Evolutionary conservation across 805 yeast genomes (phyloP), one percentile per base, ranked within the genome.

Genomic region (Saturnispora serradocipensis): DNA sequence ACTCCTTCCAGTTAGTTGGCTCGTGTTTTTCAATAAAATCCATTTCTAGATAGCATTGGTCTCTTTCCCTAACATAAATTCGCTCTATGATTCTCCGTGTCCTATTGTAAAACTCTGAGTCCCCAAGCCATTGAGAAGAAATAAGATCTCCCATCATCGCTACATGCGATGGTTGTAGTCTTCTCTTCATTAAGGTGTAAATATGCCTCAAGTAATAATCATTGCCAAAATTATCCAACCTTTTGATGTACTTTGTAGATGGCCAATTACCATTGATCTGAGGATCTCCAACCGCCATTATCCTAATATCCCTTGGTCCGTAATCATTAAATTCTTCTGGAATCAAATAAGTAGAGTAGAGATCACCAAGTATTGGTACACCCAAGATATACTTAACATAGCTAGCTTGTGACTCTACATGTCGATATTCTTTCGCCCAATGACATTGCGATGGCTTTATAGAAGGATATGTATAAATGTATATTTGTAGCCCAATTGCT

Each of bases 281-380:
- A 0, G 99, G 99, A 62, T 93, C 99, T 6, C 98, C 99, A 66
- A 89, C 83, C 5, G 96, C 85, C 56, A 90, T 66, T 67, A 93
- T 67, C 55, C 79, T 80, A 48, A 90, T 76, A 58, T 59, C 64
- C 18, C 51, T 45, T 3, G 65, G 54, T 1, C 48, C 51, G 15
- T 45, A 54, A 9, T 42, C 51, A 4, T 27, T 5, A 3, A 36
- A 9, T 53, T 49, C 53, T 47, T 65, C 66, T 5, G 59, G 51
- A 30, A 67, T 20, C 51, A 72, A 55, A 57, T 71, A 52, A 43
- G 64, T 61, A 36, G 58, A 57, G 30, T 60, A 60, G 40, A 64
- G 45, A 54, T 68, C 74, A 10, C 72, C 72, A 43, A 69, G 2
- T 43, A 61, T 67, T 4, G 73, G 73, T 1, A 66, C 28, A 0